These are phyloP conservation scores for Elaeis oleifera DNA, from an alignment of 202 grass and related monocot genomes.

Conservation along the genomic window DNA sequence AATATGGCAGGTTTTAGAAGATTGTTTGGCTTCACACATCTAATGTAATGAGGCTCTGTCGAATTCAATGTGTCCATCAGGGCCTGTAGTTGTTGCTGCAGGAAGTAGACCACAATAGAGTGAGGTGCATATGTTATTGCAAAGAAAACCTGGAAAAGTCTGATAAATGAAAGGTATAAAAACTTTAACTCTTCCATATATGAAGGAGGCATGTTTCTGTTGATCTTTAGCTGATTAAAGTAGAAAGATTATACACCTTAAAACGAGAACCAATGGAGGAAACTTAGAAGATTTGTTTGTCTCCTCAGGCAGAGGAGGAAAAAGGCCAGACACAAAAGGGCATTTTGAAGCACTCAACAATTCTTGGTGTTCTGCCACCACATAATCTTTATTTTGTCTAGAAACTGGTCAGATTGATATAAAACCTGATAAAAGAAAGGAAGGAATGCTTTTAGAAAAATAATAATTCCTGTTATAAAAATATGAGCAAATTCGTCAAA, in stretches of 20 bases:
- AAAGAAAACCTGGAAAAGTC: conserved; percentile 5
- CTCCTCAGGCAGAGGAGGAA: conserved; percentile 74
- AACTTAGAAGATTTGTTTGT: conserved; percentile 96
- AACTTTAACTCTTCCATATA: too few relatives aligned
- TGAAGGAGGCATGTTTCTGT: too few relatives aligned
- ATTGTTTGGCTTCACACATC: conserved; percentile 99
- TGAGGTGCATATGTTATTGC: conserved; percentile 16
- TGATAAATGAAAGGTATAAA: too few relatives aligned
- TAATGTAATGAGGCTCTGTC: conserved; percentile 96
- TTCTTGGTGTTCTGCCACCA: conserved; percentile 96
- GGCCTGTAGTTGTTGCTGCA: conserved; percentile 92
- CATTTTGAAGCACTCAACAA: conserved; percentile 88
- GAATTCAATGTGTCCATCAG: conserved; percentile 99
- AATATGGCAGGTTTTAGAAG: conserved; percentile 86
- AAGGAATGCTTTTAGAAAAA: conserved; percentile 19
- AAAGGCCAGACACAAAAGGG: conserved; percentile 81
- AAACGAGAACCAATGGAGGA: conserved; percentile 95
- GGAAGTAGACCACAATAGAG: conserved; percentile 27
- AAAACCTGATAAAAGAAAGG: conserved; percentile 42
- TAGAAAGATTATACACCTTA: conserved; percentile 36
- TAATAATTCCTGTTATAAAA: conserved; percentile 7
- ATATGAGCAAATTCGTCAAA: conserved; percentile 22
- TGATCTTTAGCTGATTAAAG: too few relatives aligned
- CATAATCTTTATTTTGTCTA: conserved; percentile 99
- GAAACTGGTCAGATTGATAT: conserved; percentile 93